A percentile compares a stretch with the other conserved stretches of the same genome.
These are phyloP conservation scores for Eucalyptus regnans DNA, from an alignment of 345 rosid species.

Conservation along the genomic window DNA sequence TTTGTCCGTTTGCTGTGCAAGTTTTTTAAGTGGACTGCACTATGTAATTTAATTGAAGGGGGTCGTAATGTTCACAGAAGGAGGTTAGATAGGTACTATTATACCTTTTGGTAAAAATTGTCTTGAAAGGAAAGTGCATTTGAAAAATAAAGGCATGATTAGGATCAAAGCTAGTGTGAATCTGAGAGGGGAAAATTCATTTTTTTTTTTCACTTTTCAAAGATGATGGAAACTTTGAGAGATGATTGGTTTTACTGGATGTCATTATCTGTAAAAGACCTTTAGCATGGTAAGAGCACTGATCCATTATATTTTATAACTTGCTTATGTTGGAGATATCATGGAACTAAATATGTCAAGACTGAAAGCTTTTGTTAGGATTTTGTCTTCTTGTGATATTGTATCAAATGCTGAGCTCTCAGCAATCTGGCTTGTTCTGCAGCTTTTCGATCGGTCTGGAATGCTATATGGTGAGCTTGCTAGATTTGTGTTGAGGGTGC, in stretches of 20 bases:
- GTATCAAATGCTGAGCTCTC: not conserved
- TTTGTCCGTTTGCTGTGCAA: not conserved
- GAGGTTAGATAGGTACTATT: not conserved
- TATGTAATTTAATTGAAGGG: not conserved
- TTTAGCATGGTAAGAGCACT: not conserved
- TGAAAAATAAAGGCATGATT: not conserved
- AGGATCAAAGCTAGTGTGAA: not conserved
- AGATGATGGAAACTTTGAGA: not conserved
- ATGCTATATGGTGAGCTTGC: constrained; percentile 86
- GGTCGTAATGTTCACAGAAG: not conserved
- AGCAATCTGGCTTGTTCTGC: constrained; percentile 2
- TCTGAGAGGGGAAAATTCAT: not conserved
- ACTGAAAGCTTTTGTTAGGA: not conserved
- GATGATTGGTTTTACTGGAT: not conserved
- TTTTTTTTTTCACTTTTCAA: not conserved
- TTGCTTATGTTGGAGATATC: not conserved
- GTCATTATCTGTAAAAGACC: not conserved
- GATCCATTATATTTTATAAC: not conserved
- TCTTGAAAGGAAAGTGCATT: not conserved
- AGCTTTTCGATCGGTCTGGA: constrained; percentile 88
- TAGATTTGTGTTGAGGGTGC: constrained; percentile 76
- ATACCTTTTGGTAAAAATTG: not conserved
- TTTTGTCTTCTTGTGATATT: not conserved
- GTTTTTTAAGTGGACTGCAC: not conserved
- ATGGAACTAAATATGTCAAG: not conserved